Percentiles rank a stretch among this genome's conserved stretches.
Conservation (phyloP, 1,284 basidiomycete species). For the Ustilago bromivora region DNA sequence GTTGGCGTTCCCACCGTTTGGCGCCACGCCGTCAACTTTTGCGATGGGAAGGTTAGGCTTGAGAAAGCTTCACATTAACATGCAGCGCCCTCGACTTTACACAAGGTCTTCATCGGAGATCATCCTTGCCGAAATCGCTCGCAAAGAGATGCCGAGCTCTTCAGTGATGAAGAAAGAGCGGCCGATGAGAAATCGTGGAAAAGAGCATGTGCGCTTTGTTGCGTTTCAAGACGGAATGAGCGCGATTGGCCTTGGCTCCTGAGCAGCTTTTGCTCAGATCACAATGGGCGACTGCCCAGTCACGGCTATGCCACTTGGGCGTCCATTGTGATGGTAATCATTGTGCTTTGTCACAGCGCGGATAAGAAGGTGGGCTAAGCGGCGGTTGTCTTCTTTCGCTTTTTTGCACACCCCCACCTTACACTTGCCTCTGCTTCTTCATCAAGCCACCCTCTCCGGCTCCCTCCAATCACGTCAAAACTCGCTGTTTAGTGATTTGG, state of each 20-base stretch:
- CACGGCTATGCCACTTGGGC: neutral
- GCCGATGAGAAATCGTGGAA: neutral
- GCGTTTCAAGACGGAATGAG: neutral
- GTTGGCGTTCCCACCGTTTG: neutral
- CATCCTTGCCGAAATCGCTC: slow-evolving; percentile 11
- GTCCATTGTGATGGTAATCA: neutral
- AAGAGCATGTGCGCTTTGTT: neutral
- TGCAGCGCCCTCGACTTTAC: neutral
- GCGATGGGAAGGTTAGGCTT: slow-evolving; percentile 5
- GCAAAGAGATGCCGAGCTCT: slow-evolving; percentile 5
- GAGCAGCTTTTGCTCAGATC: neutral
- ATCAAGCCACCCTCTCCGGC: slow-evolving; percentile 3
- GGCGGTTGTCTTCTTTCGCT: slow-evolving; percentile 9
- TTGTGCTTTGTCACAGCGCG: slow-evolving; percentile 3
- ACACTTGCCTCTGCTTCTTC: neutral
- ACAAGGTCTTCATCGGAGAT: slow-evolving; percentile 12
- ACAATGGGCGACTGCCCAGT: neutral
- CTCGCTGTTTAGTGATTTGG: neutral
- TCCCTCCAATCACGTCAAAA: neutral
- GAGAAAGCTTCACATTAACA: neutral
- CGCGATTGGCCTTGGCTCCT: neutral
- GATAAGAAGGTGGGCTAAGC: slow-evolving; percentile 1
- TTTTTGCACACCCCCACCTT: slow-evolving; percentile 1
- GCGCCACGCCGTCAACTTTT: neutral
- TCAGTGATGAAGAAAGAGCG: neutral